Conservation (phyloP, 176 grass and related monocot species). For the Panicum miliaceum region DNA sequence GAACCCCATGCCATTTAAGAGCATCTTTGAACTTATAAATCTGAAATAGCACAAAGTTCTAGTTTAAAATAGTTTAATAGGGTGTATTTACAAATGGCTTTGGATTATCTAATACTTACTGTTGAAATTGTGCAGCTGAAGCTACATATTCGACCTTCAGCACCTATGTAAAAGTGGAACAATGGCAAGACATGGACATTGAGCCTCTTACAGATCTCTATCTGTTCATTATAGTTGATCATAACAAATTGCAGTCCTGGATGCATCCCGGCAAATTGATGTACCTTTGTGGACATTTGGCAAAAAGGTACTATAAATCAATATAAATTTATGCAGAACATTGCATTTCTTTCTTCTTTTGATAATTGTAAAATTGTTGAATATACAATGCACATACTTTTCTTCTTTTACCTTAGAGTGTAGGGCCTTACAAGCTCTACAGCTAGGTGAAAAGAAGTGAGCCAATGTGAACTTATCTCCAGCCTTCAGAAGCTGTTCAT, state of each 20-base stretch:
- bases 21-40: slow-evolving; percentile 69
- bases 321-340: neutral
- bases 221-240: slow-evolving; percentile 58
- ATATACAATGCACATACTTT: slow-evolving; percentile 11
- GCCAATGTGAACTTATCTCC: slow-evolving; percentile 65
- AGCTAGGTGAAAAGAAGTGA: slow-evolving; percentile 62
- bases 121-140: slow-evolving; percentile 78
- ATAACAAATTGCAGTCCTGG: slow-evolving; percentile 59
- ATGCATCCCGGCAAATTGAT: slow-evolving; percentile 61
- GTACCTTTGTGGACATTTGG: slow-evolving; percentile 54
- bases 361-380: neutral
- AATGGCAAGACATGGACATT: slow-evolving; percentile 49
- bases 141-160: slow-evolving; percentile 59
- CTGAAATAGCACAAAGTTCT: slow-evolving; percentile 42
- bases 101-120: slow-evolving; percentile 41
- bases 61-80: slow-evolving; percentile 26
- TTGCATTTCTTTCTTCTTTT: neutral
- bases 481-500: slow-evolving; percentile 43
- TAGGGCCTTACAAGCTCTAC: slow-evolving; percentile 65
- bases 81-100: neutral
- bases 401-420: slow-evolving; percentile 71
- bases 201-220: slow-evolving; percentile 48
- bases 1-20: slow-evolving; percentile 53
- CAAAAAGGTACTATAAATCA: slow-evolving; percentile 32
- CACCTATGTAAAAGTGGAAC: slow-evolving; percentile 60